Evolutionary conservation across 371 early-diverging fungal species (phyloP).

Genomic region (Funneliformis caledonium): DNA sequence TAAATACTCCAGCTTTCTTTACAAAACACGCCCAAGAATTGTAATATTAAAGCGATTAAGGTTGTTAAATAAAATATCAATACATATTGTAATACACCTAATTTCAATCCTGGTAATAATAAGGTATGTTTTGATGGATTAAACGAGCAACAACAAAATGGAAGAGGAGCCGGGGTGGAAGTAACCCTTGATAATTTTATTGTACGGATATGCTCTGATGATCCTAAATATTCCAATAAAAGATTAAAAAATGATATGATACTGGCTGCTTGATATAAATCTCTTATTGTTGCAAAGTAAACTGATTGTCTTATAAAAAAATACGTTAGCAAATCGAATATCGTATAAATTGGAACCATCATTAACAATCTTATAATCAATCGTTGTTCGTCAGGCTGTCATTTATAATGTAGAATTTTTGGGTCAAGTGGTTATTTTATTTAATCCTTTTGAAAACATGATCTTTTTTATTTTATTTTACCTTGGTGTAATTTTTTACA

Average conservation of each 20-base stretch:
- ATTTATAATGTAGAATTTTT: background rate
- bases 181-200: conserved; percentile 52
- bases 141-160: conserved; percentile 57
- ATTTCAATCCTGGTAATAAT: conserved; percentile 51
- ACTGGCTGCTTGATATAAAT: conserved; percentile 73
- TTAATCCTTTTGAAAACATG: background rate
- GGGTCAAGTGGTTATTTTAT: background rate
- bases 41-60: conserved; percentile 59
- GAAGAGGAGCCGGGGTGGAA: conserved; percentile 55
- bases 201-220: conserved; percentile 44
- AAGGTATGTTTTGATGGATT: conserved; percentile 64
- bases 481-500: conserved; percentile 23
- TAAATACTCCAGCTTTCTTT: conserved; percentile 48
- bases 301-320: conserved; percentile 64
- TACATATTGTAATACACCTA: conserved; percentile 69
- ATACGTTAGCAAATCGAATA: conserved; percentile 66
- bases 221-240: conserved; percentile 62
- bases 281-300: conserved; percentile 67
- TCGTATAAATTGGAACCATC: conserved; percentile 74
- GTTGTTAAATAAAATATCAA: conserved; percentile 62
- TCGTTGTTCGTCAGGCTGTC: conserved; percentile 58
- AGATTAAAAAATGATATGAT: conserved; percentile 64
- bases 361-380: conserved; percentile 68
- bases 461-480: background rate
- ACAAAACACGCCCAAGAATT: conserved; percentile 58